A percentile compares a stretch with the other conserved stretches of the same genome.
These are phyloP conservation scores for Fusarium sp. DNA, from an alignment of 2,329 filamentous ascomycete genomes.

Conservation along the genomic window DNA sequence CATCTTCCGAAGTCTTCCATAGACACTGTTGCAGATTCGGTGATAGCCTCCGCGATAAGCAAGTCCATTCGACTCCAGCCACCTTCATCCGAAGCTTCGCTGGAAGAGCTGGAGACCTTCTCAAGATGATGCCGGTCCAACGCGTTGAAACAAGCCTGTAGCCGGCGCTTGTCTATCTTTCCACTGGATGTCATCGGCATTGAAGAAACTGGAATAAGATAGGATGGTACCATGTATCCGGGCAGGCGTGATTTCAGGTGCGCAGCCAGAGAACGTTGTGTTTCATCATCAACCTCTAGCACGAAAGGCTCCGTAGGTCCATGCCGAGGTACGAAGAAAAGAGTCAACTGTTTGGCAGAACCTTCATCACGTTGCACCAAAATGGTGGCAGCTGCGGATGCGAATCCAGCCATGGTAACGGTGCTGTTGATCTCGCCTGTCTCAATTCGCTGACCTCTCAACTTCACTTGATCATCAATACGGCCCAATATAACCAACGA, in stretches of 20 bases:
- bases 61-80: slow-evolving; percentile 68
- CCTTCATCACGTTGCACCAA: slow-evolving; percentile 59
- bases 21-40: slow-evolving; percentile 60
- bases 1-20: slow-evolving; percentile 65
- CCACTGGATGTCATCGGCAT: slow-evolving; percentile 80
- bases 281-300: slow-evolving; percentile 51
- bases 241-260: slow-evolving; percentile 69
- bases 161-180: slow-evolving; percentile 72
- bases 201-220: slow-evolving; percentile 74
- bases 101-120: slow-evolving; percentile 39
- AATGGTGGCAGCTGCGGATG: slow-evolving; percentile 73
- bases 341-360: slow-evolving; percentile 66
- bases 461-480: slow-evolving; percentile 82
- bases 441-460: slow-evolving; percentile 84
- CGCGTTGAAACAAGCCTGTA: slow-evolving; percentile 61
- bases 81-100: slow-evolving; percentile 47
- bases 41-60: slow-evolving; percentile 65
- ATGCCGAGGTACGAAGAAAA: slow-evolving; percentile 72
- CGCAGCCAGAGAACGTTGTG: slow-evolving; percentile 62
- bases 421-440: slow-evolving; percentile 77
- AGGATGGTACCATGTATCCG: slow-evolving; percentile 81
- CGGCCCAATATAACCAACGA: slow-evolving; percentile 79
- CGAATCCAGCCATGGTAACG: slow-evolving; percentile 62
- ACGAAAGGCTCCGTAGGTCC: slow-evolving; percentile 48
- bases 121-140: slow-evolving; percentile 61